Conservation (phyloP, 2,329 filamentous ascomycete species). For the Claviceps spartinae region DNA sequence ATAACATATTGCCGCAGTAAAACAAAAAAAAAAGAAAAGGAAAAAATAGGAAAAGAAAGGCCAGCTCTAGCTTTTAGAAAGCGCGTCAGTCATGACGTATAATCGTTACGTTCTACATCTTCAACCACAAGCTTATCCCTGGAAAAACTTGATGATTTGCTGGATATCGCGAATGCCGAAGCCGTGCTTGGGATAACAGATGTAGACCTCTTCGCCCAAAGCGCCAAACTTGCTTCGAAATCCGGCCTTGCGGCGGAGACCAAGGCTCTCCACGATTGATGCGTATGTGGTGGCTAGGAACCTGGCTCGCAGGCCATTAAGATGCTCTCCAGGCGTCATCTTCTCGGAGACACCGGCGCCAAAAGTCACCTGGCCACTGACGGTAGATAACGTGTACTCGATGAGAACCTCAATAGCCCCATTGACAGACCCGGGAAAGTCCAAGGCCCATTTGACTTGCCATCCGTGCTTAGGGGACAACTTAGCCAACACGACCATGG, state of each 20-base stretch:
- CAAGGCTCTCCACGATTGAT: conserved; percentile 68
- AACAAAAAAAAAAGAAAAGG: too few species aligned
- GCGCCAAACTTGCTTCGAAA: conserved; percentile 87
- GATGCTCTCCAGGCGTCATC: conserved; percentile 66
- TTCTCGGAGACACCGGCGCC: conserved; percentile 67
- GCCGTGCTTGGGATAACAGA: conserved; percentile 79
- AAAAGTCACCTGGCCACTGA: conserved; percentile 59
- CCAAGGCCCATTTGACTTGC: conserved; percentile 93
- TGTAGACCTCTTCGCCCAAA: conserved; percentile 70
- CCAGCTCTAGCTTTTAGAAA: neutral
- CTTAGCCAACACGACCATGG: conserved; percentile 72
- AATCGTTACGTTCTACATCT: neutral
- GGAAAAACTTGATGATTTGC: conserved; percentile 84
- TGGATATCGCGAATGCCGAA: conserved; percentile 69
- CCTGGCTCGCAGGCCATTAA: conserved; percentile 67
- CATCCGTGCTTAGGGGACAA: conserved; percentile 71
- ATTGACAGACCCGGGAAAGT: conserved; percentile 77
- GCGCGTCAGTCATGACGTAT: neutral
- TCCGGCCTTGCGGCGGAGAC: conserved; percentile 70
- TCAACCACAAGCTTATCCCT: conserved; percentile 37
- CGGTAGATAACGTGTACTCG: conserved; percentile 46
- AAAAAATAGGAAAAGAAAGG: neutral
- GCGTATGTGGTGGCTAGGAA: conserved; percentile 74
- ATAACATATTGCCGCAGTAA: neutral
- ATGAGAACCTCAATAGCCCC: conserved; percentile 80